Base-by-base conservation (phyloP, 139 green algal genomes). In the Klebsormidium nitens region DNA sequence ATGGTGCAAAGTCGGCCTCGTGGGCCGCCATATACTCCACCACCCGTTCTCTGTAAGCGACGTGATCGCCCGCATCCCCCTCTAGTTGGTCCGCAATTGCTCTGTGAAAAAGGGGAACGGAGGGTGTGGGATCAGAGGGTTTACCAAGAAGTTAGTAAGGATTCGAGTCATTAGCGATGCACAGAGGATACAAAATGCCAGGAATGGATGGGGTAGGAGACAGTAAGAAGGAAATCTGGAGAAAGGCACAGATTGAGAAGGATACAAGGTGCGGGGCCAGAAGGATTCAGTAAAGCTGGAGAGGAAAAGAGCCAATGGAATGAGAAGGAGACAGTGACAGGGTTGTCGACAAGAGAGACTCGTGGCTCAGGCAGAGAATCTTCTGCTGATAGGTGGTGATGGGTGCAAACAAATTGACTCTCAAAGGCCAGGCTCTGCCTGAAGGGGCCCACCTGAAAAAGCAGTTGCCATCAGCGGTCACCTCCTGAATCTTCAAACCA, bases 381-480 rank as follows among this genome's bases (percentile, higher is more conserved):
- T n/a, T n/a, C n/a, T n/a, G n/a, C n/a, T n/a, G n/a, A n/a, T n/a
- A n/a, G n/a, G n/a, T n/a, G n/a, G n/a, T n/a, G n/a, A n/a, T n/a
- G n/a, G n/a, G n/a, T n/a, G n/a, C n/a, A n/a, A n/a, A n/a, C n/a
- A n/a, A n/a, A n/a, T n/a, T n/a, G n/a, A n/a, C n/a, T n/a, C n/a
- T n/a, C n/a, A n/a, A n/a, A n/a, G n/a, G n/a, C n/a, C n/a, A n/a
- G n/a, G n/a, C n/a, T n/a, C n/a, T n/a, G n/a, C n/a, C n/a, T n/a
- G n/a, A n/a, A n/a, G n/a, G n/a, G 44, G 17, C 44, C 44, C 1
- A 75, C 2, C 87, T 72, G 66, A 89, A 92, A 65, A 92, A 87
- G 77, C 87, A 92, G 71, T 92, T 92, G 57, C 87, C 87, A 35
- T 86, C 31, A 46, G 81, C 1, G 65, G 65, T 26, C 69, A 89